These are phyloP conservation scores for Phytophthora uliginosa DNA, from an alignment of 352 stramenopile species.

Conservation along the genomic window DNA sequence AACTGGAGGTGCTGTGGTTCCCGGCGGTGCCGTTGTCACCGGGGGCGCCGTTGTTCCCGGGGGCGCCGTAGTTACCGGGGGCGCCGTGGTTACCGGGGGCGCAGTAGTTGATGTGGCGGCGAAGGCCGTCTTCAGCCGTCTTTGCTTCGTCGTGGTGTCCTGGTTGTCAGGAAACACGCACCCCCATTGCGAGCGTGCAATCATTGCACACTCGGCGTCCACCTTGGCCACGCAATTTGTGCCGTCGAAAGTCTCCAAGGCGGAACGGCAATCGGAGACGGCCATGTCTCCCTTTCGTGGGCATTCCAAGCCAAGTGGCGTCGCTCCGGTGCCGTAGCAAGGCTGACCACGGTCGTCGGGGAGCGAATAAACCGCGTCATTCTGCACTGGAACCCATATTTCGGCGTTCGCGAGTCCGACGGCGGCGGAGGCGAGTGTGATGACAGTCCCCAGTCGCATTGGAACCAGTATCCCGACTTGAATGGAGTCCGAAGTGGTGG, in stretches of 20 bases:
- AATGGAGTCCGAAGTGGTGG: not conserved
- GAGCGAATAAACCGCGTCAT: constrained; percentile 1
- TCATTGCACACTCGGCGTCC: not conserved
- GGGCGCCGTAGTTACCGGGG: no score
- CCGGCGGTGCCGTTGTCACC: no score
- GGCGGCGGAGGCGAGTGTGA: not conserved
- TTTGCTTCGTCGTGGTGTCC: not conserved
- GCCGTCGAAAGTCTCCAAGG: not conserved
- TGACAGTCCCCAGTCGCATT: not conserved
- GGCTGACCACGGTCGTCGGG: not conserved
- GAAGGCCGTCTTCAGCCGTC: not conserved
- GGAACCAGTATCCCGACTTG: not conserved
- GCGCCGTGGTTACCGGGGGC: no score
- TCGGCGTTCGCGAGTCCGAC: not conserved
- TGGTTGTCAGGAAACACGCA: not conserved
- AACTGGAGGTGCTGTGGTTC: no score
- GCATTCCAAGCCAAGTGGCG: not conserved
- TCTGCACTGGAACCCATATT: not conserved
- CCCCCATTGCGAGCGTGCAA: not conserved
- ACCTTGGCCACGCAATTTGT: constrained; percentile 1
- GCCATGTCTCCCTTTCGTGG: not conserved
- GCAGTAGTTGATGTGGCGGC: not conserved
- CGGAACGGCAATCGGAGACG: not conserved
- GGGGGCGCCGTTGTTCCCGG: no score
- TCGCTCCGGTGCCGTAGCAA: not conserved